phyloP scores from a whole-genome alignment of 352 stramenopile genomes.

The Globisporangium mamillatum region DNA sequence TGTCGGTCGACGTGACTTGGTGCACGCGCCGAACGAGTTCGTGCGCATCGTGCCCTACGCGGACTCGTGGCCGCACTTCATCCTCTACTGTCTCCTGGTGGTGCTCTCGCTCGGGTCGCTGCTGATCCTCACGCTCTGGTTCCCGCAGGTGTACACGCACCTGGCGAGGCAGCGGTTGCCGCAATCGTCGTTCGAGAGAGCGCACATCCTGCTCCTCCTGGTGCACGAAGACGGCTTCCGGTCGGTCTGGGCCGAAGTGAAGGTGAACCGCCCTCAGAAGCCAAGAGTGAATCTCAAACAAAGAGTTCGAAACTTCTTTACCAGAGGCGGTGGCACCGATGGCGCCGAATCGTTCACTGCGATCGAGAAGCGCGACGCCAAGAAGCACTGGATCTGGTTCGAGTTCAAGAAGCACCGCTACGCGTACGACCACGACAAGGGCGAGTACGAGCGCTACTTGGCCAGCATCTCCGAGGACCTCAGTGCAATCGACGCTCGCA shows the following conservation, averaged over 20 bases:
- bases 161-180: slow-evolving; percentile 33
- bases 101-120: slow-evolving; percentile 26
- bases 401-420: slow-evolving; percentile 73
- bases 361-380: slow-evolving; percentile 18
- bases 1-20: slow-evolving; percentile 30
- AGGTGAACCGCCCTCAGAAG: slow-evolving; percentile 22
- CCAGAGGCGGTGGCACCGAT: not conserved
- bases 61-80: slow-evolving; percentile 27
- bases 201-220: slow-evolving; percentile 45
- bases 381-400: slow-evolving; percentile 49
- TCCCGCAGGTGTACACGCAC: slow-evolving; percentile 56
- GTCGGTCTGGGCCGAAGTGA: slow-evolving; percentile 39
- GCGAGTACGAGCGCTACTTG: slow-evolving; percentile 51
- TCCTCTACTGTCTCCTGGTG: slow-evolving; percentile 35
- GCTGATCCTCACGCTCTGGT: slow-evolving; percentile 47
- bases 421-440: slow-evolving; percentile 44
- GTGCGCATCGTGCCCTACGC: slow-evolving; percentile 35
- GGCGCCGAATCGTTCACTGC: not conserved
- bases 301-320: not conserved
- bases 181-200: slow-evolving; percentile 25
- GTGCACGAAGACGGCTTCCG: slow-evolving; percentile 31
- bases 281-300: not conserved
- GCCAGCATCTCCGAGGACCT: slow-evolving; percentile 29
- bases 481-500: not conserved
- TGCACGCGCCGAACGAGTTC: slow-evolving; percentile 43